Evolutionary conservation across 2,329 filamentous ascomycete genomes (phyloP).

Genomic region (Exophiala aquamarina): DNA sequence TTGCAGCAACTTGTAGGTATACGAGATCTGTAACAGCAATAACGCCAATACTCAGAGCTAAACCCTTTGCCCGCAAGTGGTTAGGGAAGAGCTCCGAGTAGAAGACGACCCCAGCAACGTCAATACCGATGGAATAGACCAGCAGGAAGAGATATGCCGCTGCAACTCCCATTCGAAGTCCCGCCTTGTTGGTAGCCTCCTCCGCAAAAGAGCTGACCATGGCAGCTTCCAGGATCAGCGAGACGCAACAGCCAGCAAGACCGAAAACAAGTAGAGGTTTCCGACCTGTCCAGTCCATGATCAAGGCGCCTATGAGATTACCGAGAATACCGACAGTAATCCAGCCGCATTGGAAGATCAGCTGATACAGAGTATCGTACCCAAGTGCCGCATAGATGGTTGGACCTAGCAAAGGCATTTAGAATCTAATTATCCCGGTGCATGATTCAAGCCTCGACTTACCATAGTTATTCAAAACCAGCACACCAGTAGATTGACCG

Average conservation of each 20-base stretch:
- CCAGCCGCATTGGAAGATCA: conserved; percentile 19
- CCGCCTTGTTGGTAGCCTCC: conserved; percentile 29
- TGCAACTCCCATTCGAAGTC: conserved; percentile 37
- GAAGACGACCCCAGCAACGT: conserved; percentile 18
- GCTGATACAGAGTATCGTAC: conserved; percentile 11
- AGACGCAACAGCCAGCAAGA: conserved; percentile 38
- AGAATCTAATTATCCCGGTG: no score
- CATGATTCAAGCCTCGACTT: no score
- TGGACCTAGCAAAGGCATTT: conserved; percentile 9
- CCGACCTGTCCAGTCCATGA: conserved; percentile 23
- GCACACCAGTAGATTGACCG: conserved; percentile 16
- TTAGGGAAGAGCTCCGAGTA: conserved; percentile 20
- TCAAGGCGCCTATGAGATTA: conserved; percentile 10
- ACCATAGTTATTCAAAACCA: conserved; percentile 19
- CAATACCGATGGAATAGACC: conserved; percentile 37
- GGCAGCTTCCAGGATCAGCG: conserved; percentile 39
- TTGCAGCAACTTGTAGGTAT: conserved; percentile 4
- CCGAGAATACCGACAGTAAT: conserved; percentile 14
- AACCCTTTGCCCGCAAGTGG: conserved; percentile 6
- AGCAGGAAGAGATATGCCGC: conserved; percentile 41
- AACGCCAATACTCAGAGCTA: conserved; percentile 4
- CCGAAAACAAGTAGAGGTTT: conserved; percentile 32
- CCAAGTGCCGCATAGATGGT: conserved; percentile 15
- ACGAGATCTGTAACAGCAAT: conserved; percentile 9
- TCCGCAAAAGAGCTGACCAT: conserved; percentile 35